Evolutionary conservation across 768 basidiomycete genomes (phyloP).

Genomic region (Lactarius trivialis): DNA sequence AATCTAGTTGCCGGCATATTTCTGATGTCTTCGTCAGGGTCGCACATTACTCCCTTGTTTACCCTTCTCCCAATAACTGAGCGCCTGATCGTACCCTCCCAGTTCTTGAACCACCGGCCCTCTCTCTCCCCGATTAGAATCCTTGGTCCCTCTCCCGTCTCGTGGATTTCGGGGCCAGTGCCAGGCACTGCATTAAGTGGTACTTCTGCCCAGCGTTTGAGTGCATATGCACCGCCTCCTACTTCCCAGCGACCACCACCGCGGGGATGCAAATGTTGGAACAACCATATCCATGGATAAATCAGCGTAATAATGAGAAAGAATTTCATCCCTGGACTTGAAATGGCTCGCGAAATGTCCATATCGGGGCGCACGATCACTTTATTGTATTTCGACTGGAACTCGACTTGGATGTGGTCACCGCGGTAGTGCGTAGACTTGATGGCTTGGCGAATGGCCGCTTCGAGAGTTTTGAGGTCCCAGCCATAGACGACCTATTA

Average conservation of each 20-base stretch:
- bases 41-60: conserved; percentile 16
- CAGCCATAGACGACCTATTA: conserved; percentile 53
- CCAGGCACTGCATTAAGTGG: not conserved
- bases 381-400: conserved; percentile 40
- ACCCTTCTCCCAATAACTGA: conserved; percentile 38
- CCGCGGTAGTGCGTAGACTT: conserved; percentile 36
- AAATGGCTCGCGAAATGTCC: conserved; percentile 56
- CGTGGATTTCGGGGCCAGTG: conserved; percentile 8
- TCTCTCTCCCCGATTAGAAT: conserved; percentile 56
- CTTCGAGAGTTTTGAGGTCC: conserved; percentile 39
- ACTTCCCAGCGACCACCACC: conserved; percentile 76
- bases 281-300: conserved; percentile 79
- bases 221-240: conserved; percentile 68
- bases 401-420: conserved; percentile 42
- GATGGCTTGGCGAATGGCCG: conserved; percentile 35
- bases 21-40: conserved; percentile 18
- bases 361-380: conserved; percentile 67
- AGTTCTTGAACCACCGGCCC: conserved; percentile 72
- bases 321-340: conserved; percentile 65
- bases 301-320: conserved; percentile 62
- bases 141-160: conserved; percentile 32
- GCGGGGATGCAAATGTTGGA: conserved; percentile 54
- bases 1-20: conserved; percentile 4
- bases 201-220: conserved; percentile 39
- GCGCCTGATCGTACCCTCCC: conserved; percentile 63